Percentiles rank a stretch among this genome's conserved stretches.
phyloP scores from a whole-genome alignment of 1,139 yeast genomes.

The Saccharomycopsis phalli region DNA sequence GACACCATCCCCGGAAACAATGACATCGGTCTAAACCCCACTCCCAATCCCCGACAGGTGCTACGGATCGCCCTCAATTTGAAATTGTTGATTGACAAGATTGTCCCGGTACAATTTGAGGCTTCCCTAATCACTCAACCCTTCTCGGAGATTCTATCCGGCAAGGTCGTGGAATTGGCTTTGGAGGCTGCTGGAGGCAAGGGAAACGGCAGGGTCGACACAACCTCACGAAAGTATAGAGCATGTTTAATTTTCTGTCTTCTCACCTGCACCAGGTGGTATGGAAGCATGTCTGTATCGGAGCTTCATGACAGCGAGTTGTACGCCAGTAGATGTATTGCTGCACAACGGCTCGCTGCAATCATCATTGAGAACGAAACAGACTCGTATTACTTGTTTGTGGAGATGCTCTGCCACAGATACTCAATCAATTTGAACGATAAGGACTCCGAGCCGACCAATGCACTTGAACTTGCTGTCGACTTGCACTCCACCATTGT shows the following conservation, averaged over 20 bases:
- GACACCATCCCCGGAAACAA: not conserved
- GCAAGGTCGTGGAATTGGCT: slow-evolving; percentile 49
- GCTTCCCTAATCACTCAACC: slow-evolving; percentile 43
- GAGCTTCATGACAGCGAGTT: slow-evolving; percentile 65
- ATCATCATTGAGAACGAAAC: slow-evolving; percentile 55
- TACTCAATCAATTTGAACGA: slow-evolving; percentile 60
- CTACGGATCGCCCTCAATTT: slow-evolving; percentile 66
- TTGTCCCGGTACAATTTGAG: slow-evolving; percentile 53
- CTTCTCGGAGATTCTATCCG: slow-evolving; percentile 55
- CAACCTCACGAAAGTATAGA: slow-evolving; percentile 54
- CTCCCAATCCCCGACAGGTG: slow-evolving; percentile 60
- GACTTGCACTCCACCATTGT: slow-evolving; percentile 76
- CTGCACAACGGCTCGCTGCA: slow-evolving; percentile 69
- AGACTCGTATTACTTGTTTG: slow-evolving; percentile 56
- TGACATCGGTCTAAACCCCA: slow-evolving; percentile 22
- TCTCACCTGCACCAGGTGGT: slow-evolving; percentile 74
- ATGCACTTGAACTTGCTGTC: slow-evolving; percentile 76
- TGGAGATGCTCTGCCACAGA: slow-evolving; percentile 71
- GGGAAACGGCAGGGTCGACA: slow-evolving; percentile 48
- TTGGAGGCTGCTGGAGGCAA: slow-evolving; percentile 77
- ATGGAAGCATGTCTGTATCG: slow-evolving; percentile 46
- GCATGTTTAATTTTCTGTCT: slow-evolving; percentile 63
- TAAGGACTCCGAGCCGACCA: slow-evolving; percentile 50
- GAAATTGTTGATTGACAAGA: slow-evolving; percentile 59
- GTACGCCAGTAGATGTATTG: slow-evolving; percentile 48